Conservation (phyloP, 352 stramenopile genomes). For the Globisporangium paroecandrum region DNA sequence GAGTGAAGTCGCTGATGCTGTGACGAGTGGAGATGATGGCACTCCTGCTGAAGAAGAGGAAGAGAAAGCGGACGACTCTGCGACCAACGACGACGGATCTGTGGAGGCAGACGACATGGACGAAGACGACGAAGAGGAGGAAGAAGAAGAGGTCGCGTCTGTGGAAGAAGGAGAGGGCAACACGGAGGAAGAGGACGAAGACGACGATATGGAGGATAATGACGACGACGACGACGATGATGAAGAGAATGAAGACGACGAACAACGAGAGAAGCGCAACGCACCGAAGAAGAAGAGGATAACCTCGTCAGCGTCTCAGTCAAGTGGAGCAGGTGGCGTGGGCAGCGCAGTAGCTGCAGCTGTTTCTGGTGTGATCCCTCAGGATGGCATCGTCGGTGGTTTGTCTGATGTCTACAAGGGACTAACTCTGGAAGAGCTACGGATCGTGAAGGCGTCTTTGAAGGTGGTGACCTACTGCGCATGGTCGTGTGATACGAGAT, state of each 20-base stretch:
- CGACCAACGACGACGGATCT: conserved; percentile 27
- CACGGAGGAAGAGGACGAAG: conserved; percentile 15
- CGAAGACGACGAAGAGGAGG: conserved; percentile 35
- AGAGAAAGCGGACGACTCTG: conserved; percentile 23
- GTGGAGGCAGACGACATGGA: conserved; percentile 26
- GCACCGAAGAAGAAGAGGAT: conserved; percentile 3
- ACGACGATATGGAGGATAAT: conserved; percentile 15
- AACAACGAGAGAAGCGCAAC: conserved; percentile 20
- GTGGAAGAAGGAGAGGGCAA: conserved; percentile 31
- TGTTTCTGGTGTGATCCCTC: neutral
- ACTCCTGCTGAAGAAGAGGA: conserved; percentile 10
- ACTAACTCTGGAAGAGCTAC: conserved; percentile 48
- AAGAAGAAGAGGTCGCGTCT: conserved; percentile 22
- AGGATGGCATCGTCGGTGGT: too few relatives aligned
- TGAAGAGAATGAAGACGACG: conserved; percentile 9
- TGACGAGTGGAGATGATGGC: neutral
- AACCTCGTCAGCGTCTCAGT: neutral
- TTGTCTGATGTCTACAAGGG: neutral
- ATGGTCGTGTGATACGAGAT: conserved; percentile 64
- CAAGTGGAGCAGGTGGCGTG: too few relatives aligned
- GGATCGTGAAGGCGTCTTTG: conserved; percentile 43
- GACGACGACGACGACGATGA: conserved; percentile 17
- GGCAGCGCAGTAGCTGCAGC: too few relatives aligned
- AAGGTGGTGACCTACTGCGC: conserved; percentile 63
- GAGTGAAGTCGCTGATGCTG: neutral